Conservation (phyloP, 2,329 filamentous ascomycete genomes). For the Zymoseptoria crescenta region DNA sequence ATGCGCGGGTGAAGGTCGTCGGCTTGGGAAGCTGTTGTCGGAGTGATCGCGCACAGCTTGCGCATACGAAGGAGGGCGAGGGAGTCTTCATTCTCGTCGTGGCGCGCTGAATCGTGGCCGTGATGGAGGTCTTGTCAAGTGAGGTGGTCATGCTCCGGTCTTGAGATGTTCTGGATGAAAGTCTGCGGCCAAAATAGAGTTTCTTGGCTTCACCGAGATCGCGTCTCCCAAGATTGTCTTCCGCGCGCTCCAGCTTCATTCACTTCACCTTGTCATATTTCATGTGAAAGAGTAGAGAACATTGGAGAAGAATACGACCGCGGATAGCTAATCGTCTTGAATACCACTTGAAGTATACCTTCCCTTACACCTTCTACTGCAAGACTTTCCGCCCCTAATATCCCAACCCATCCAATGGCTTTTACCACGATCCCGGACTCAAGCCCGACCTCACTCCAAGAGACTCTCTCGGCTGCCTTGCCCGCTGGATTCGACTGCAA, state of each 20-base stretch:
- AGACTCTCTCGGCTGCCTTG: conserved; percentile 45
- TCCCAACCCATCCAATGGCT: not conserved
- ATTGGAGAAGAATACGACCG: not conserved
- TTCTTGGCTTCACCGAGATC: not conserved
- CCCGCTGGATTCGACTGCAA: conserved; percentile 53
- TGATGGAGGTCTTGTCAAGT: not conserved
- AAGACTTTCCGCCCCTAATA: not conserved
- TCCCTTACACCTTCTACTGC: not conserved
- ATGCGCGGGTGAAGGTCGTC: conserved; percentile 11
- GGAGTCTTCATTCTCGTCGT: conserved; percentile 13
- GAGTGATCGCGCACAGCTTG: conserved; percentile 24
- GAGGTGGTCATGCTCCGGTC: not conserved
- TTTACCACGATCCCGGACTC: too few relatives aligned
- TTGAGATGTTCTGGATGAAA: not conserved
- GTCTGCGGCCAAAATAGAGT: not conserved
- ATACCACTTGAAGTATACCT: not conserved
- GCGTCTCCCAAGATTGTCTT: not conserved
- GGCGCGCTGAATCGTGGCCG: not conserved
- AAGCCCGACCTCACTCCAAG: conserved; percentile 13
- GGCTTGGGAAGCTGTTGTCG: not conserved
- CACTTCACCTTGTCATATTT: not conserved
- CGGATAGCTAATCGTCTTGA: not conserved
- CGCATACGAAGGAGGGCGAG: conserved; percentile 25
- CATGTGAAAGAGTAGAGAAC: not conserved
- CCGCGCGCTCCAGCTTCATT: not conserved